A percentile compares a stretch with the other conserved stretches of the same genome.
Evolutionary conservation across 2,329 filamentous ascomycete genomes (phyloP).

Genomic region (Colletotrichum lindemuthianum): DNA sequence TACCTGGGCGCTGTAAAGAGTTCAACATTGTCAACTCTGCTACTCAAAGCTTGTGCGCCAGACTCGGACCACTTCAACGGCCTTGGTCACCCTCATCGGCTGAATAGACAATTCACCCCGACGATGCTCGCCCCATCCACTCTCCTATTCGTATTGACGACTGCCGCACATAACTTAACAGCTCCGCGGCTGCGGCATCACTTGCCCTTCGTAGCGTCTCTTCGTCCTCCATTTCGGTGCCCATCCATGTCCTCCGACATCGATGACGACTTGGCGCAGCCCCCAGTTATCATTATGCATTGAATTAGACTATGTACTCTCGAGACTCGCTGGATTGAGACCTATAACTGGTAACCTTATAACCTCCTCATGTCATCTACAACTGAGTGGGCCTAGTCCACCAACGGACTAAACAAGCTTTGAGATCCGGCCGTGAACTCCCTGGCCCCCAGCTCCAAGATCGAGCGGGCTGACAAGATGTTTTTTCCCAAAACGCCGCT

Average conservation of each 20-base stretch:
- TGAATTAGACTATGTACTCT: conserved; percentile 29
- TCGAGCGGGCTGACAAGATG: conserved; percentile 20
- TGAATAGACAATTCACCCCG: too few species aligned
- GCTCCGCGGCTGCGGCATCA: too few species aligned
- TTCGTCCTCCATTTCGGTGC: neutral
- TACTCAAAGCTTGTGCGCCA: too few species aligned
- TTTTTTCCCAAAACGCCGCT: conserved; percentile 29
- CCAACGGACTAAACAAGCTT: neutral
- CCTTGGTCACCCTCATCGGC: too few species aligned
- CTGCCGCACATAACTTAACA: too few species aligned
- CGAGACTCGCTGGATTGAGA: conserved; percentile 17
- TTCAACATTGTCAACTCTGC: too few species aligned
- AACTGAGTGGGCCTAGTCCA: conserved; percentile 3
- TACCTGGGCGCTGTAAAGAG: too few species aligned
- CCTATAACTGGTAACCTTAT: conserved; percentile 13
- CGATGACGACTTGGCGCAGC: neutral
- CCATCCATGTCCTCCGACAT: neutral
- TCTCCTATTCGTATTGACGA: too few species aligned
- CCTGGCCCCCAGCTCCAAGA: neutral
- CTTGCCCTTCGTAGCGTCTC: neutral
- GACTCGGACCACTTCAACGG: too few species aligned
- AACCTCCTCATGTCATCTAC: conserved; percentile 16
- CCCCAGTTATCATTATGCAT: conserved; percentile 9
- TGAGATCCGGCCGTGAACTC: conserved; percentile 9
- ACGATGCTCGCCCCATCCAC: too few species aligned